Percentiles rank a stretch among this genome's conserved stretches.
Conservation (phyloP, 108 stramenopile species). For the Poteriospumella lacustris region DNA sequence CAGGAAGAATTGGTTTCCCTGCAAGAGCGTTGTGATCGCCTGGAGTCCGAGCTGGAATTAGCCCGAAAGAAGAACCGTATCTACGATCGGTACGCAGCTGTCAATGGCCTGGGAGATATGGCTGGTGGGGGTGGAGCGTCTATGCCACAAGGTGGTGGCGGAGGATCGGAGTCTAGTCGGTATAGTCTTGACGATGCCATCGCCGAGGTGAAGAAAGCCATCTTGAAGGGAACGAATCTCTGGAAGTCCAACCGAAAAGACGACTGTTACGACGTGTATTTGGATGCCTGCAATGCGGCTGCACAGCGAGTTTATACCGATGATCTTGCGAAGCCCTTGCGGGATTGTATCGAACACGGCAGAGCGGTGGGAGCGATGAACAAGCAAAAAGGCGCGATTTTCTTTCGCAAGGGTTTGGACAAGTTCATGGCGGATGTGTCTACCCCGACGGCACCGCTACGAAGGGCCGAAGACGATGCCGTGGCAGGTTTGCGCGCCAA, state of each 20-base stretch:
- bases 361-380: background rate
- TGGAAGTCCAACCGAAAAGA: slow-evolving; percentile 43
- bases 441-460: background rate
- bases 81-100: background rate
- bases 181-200: slow-evolving; percentile 30
- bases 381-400: slow-evolving; percentile 34
- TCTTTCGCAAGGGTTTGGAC: slow-evolving; percentile 44
- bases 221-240: slow-evolving; percentile 34
- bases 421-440: background rate
- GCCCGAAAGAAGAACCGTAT: background rate
- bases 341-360: background rate
- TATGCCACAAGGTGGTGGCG: too few species aligned
- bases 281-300: background rate
- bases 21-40: background rate
- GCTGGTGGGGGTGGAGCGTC: background rate
- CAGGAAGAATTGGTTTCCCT: slow-evolving; percentile 21
- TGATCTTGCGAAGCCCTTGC: slow-evolving; percentile 2
- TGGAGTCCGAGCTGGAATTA: slow-evolving; percentile 12
- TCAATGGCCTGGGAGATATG: background rate
- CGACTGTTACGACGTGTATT: slow-evolving; percentile 48
- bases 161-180: too few species aligned
- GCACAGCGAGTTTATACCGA: background rate
- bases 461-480: slow-evolving; percentile 2
- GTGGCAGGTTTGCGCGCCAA: background rate
- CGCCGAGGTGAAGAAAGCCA: slow-evolving; percentile 30